Evolutionary conservation across 164 flowering plant genomes (phyloP), one percentile per base, ranked within the genome.

Genomic region (Umbilicus rupestris): DNA sequence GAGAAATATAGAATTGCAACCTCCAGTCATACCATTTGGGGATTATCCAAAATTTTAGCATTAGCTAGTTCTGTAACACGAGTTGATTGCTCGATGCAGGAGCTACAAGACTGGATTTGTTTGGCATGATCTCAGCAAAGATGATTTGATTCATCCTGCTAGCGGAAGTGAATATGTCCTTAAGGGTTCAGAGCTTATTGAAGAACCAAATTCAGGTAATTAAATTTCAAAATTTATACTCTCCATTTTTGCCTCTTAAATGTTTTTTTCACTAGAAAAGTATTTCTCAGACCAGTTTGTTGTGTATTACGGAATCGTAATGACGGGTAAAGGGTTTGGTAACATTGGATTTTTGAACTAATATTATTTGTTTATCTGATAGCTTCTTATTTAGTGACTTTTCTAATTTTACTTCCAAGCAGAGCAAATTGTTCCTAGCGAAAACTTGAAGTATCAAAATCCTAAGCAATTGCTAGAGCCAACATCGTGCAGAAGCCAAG

Each of bases 31-130:
- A 16, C 15, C 22, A 11, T 35, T 16, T 50, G 16, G 41, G 22
- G 37, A 22, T 31, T 39, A 14, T 31, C 30, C 22, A 26, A 24
- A 5, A 17, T 8, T 17, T 31, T 16, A 4, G 7, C 30, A 11
- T 15, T 62, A 66, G 39, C 55, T 65, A 50, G 11, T 46, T 3
- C 60, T 68, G 15, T 60, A 17, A 37, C 60, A 47, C 63, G 45
- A 37, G 2, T 69, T 69, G 19, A 1, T 76, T 37, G 26, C 24
- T 26, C 52, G 29, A 55, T 75, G 75, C 84, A 95, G 97, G 75
- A 90, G 85, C 81, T 92, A 95, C 73, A 95, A 84, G 85, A 88
- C 72, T 73, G 99, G 97, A 66, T 95, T 79, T 80, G 97, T 95
- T 12, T 95, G 99, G 97, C 97, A 95, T 67, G 97, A 95, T 78